These are phyloP conservation scores for Melocanna baccifera DNA, from an alignment of 176 grass and related monocot genomes.

Conservation along the genomic window DNA sequence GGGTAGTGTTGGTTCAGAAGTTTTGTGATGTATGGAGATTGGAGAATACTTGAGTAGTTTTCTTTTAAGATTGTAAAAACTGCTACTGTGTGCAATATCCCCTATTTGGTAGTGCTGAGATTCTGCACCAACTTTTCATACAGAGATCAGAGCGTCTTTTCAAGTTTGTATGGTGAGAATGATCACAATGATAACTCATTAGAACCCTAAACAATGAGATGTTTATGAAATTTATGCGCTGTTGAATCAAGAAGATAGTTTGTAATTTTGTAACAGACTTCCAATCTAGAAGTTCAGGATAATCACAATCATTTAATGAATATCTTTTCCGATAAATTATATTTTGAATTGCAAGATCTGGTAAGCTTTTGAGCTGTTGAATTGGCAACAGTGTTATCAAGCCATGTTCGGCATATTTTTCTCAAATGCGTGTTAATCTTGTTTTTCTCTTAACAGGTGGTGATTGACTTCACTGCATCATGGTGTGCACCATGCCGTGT, in stretches of 20 bases:
- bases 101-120: background rate
- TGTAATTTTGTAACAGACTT: background rate
- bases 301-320: background rate
- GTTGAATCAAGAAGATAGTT: background rate
- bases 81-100: background rate
- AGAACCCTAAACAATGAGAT: background rate
- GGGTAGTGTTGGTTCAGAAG: background rate
- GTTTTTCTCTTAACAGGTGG: constrained; percentile 40
- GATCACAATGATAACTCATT: background rate
- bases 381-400: background rate
- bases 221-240: background rate
- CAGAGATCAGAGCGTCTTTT: background rate
- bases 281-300: background rate
- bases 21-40: background rate
- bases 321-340: background rate
- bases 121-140: background rate
- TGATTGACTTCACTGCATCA: constrained; percentile 65
- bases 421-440: background rate
- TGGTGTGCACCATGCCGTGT: constrained; percentile 54
- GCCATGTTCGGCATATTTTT: background rate
- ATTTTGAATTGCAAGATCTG: background rate
- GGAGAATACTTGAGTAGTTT: background rate
- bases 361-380: background rate
- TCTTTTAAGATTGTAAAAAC: background rate
- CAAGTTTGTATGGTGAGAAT: background rate